Evolutionary conservation across 768 basidiomycete genomes (phyloP), one percentile per base, ranked within the genome.

Genomic region (Boletus vermiculosoides): DNA sequence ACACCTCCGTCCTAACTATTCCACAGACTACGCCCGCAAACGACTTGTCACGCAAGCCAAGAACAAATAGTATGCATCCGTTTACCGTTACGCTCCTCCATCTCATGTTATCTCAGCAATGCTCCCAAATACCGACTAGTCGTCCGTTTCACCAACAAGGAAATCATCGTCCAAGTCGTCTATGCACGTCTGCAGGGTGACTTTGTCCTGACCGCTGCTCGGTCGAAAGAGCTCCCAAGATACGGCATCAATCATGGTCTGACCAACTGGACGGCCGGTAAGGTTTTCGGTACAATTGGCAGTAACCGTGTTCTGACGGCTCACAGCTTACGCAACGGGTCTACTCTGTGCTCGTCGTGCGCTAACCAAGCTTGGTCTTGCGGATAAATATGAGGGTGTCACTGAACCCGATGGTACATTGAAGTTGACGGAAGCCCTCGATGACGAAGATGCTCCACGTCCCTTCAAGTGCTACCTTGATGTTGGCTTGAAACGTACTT

Each of bases 391-490:
- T 72, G 85, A 95, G 78, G 97, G 97, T 80, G 85, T 93, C 51
- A 70, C 83, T 33, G 94, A 98, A 76, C 90, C 97, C 20, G 89
- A 95, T 69, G 97, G 97, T 60, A 87, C 88, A 28, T 73, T 96
- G 66, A 76, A 78, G 51, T 61, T 94, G 68, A 95, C 88, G n/a
- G 92, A 98, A 76, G 75, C 84, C 50, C 80, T 94, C 55, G 93
- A 92, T 52, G 92, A 84, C 12, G 94, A 98, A 55, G 94, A 94
- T 68, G 92, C 92, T 48, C 95, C 96, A 46, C 85, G 95, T 56
- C 97, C 97, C n/a, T 99, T 99, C 87, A 99, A 98, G 78, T 86
- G 84, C 70, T 99, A 90, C 83, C 93, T 99, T 68, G 97, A 98
- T 73, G 96, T 97, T 74, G 97, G 97, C 77, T 83, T 99, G 69